Evolutionary conservation across 108 stramenopile genomes (phyloP).

Genomic region (Nannochloropsis oceanica): DNA sequence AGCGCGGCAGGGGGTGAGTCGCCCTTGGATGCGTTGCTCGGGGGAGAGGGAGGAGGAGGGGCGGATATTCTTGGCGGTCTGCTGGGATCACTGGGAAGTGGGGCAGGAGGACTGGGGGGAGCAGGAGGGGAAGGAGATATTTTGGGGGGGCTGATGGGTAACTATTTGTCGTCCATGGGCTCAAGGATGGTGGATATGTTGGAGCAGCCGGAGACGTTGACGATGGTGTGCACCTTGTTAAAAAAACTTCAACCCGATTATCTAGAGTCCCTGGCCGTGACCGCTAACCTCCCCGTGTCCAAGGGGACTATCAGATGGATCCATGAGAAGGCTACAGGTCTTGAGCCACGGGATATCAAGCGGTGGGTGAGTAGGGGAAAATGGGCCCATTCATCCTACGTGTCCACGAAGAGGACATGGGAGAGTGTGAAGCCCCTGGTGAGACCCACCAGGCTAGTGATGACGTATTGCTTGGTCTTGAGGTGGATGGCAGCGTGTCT

Average conservation of each 20-base stretch:
- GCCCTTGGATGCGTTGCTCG: background rate
- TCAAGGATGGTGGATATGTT: background rate
- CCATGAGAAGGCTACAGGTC: background rate
- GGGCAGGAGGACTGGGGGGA: background rate
- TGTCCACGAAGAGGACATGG: background rate
- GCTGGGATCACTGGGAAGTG: background rate
- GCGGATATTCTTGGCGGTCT: background rate
- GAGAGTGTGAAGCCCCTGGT: background rate
- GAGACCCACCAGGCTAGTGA: background rate
- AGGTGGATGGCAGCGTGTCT: background rate
- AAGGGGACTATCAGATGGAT: background rate
- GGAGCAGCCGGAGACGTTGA: background rate
- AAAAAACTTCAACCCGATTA: background rate
- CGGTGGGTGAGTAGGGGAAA: background rate
- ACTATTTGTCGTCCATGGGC: background rate
- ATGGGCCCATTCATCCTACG: background rate
- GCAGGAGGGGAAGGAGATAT: background rate
- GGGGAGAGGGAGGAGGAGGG: background rate
- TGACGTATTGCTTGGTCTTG: background rate
- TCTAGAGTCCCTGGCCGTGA: background rate
- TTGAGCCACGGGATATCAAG: background rate
- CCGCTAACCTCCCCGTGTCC: background rate
- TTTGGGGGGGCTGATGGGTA: background rate
- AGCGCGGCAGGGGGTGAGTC: background rate
- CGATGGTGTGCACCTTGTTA: background rate